Evolutionary conservation across 2,329 filamentous ascomycete genomes (phyloP), one percentile per base, ranked within the genome.

Genomic region (Venturia carpophila): DNA sequence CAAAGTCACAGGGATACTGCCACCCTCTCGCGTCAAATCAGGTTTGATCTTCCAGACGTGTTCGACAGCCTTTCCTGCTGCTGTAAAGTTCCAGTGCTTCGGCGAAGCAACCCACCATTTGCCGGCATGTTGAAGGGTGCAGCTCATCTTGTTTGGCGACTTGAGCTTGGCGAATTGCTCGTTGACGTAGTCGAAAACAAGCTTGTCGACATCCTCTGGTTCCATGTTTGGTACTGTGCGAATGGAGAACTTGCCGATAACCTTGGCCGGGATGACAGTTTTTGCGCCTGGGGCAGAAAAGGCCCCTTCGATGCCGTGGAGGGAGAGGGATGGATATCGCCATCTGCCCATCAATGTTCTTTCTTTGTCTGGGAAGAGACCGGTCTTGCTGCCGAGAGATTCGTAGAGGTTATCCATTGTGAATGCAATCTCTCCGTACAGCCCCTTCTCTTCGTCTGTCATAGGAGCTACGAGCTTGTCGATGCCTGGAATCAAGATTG

Each of bases 71-170:
- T 96, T 97, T 73, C 88, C 86, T 17, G 94, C 94, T 34, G 93
- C 93, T 39, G 87, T 85, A 79, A 97, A 99, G 83, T 99, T 99
- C 92, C 94, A 97, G 83, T 99, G 93, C 80, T 96, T 94, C 39
- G 94, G 93, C 74, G 89, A 92, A 60, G 95, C 92, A 60, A 96
- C 92, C 94, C 94, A 99, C 94, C 94, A 99, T 80, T 97, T 97
- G 71, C 94, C 94, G 67, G 87, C 88, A 81, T 99, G 94, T 78
- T 93, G 87, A 66, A 92, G 83, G 74, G 83, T 87, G 64, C 92
- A 87, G 71, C 90, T 90, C 73, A 96, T 78, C 19, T 83, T 92
- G 82, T 99, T 99, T 84, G 99, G 99, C 78, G 89, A 94, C 69
- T 86, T 85, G 42, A 97, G 83, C 78, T 92, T 91, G 71, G 89